Evolutionary conservation across 164 flowering plant species (phyloP), one percentile per base, ranked within the genome.

Genomic region (Dillenia suffruticosa): DNA sequence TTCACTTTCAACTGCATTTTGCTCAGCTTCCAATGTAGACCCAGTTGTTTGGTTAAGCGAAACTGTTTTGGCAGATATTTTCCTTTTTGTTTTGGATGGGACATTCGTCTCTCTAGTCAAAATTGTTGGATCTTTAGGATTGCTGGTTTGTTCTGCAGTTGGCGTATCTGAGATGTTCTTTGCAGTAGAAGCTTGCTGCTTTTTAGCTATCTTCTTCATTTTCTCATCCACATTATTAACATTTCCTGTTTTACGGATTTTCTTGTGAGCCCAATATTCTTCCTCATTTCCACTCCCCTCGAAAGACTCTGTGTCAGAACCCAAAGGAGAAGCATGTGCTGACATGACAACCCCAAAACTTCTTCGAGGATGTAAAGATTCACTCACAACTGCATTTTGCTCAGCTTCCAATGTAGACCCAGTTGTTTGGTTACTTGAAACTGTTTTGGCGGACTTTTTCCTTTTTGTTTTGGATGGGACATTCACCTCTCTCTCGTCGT

Each of bases 171-270:
- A 52, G 9, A 51, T 53, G 51, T 49, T 61, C 56, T 61, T 62
- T 56, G 69, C 58, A 46, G 65, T 50, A 44, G 75, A 61, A 57
- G 10, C 50, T 40, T 14, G 54, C 40, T 52, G 57, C 81, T 68
- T 81, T 59, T 65, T 72, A 10, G 57, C 44, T 76, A 72, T 72
- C 77, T 62, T 67, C 53, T 62, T 68, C 46, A 46, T 48, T 55
- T 76, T 75, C 60, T 40, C 64, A 5, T 59, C 74, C 62, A 32
- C 40, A 32, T 32, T 32, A 4, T 3, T 63, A 40, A 47, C 44
- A 44, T 64, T 77, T 12, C 49, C 32, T 48, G 61, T 52, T 48
- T 53, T 74, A 66, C 48, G 48, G 56, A 45, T 24, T 51, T 61
- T 57, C 12, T 44, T 46, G 9, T 77, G 69, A 52, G 60, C 44